Conservation (phyloP, 2,329 filamentous ascomycete species). For the Fusarium mundagurra region DNA sequence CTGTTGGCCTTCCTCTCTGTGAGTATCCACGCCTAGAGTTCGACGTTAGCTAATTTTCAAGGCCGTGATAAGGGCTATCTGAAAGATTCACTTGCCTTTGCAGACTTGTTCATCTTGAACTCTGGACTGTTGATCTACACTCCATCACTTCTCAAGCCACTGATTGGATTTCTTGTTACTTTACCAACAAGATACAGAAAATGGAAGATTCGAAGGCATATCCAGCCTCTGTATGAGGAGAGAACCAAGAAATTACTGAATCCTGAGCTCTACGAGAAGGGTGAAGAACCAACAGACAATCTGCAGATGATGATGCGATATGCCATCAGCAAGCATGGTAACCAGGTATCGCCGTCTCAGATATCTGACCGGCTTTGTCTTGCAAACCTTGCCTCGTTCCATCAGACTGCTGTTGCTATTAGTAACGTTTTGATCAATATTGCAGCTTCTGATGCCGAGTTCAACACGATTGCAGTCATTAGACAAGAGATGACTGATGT, state of each 20-base stretch:
- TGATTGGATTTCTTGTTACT: conserved; percentile 44
- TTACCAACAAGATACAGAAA: conserved; percentile 23
- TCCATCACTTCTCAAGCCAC: conserved; percentile 46
- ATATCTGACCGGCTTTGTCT: conserved; percentile 34
- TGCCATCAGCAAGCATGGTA: conserved; percentile 27
- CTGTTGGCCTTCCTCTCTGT: conserved; percentile 47
- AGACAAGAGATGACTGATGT: conserved; percentile 50
- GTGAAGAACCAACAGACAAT: conserved; percentile 11
- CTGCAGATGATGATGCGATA: conserved; percentile 36
- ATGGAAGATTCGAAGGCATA: conserved; percentile 27
- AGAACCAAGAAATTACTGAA: background rate
- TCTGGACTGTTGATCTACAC: conserved; percentile 46
- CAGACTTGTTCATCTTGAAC: conserved; percentile 46
- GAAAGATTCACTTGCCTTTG: conserved; percentile 41
- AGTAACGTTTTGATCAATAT: conserved; percentile 54
- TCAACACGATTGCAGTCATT: conserved; percentile 49
- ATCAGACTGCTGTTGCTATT: conserved; percentile 53
- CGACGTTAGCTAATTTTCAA: background rate
- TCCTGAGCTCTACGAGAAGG: background rate
- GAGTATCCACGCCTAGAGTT: background rate
- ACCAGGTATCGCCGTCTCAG: conserved; percentile 41
- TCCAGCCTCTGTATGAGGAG: conserved; percentile 5
- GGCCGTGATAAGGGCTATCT: conserved; percentile 50
- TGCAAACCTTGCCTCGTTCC: conserved; percentile 51
- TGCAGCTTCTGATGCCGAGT: conserved; percentile 49